Base-by-base conservation (phyloP, 1,139 yeast species). In the Blastobotrys malaysiensis region DNA sequence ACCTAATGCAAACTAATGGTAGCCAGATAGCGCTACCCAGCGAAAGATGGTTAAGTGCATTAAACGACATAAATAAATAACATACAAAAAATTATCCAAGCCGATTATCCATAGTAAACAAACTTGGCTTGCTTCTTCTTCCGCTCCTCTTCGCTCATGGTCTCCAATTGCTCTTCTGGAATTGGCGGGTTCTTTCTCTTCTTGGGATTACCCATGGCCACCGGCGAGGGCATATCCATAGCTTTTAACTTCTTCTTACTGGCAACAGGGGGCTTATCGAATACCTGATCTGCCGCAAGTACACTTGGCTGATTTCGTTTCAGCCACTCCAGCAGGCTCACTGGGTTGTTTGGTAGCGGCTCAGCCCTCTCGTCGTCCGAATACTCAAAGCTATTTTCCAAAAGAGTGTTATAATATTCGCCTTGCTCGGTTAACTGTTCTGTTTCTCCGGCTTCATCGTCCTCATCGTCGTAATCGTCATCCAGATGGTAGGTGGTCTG, bases 281-380 rank as follows among this genome's bases (percentile, higher is more conserved):
- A 31, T 11, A 43, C 45, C 19, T 53, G 48, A 7, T 50, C 50
- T 22, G 51, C 24, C 1, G 48, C 18, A 39, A 61, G 56, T 11
- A 63, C 59, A n/a, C 55, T 53, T 3, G 67, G 65, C 46, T 61
- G 65, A 51, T 63, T 63, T 20, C 67, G 53, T 44, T 65, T 61
- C 44, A 65, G 57, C 68, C 68, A 65, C 39, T 65, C 65, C 11
- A 58, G 47, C 22, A 64, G 52, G 16, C 60, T 56, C 63, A 64
- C 64, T 6, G 68, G 68, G 54, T 65, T 65, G 14, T 60, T 57
- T 19, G 57, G 54, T 9, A 53, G 48, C 2, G 61, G 59, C 24
- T 55, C 60, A 2, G 54, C 53, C 13, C 58, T 61, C 47, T 65
- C 68, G 48, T 65, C 69, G 7, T 60, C 53, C 7, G 64, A 55